phyloP scores from a whole-genome alignment of 2,329 filamentous ascomycete genomes.

The Alternaria dauci region DNA sequence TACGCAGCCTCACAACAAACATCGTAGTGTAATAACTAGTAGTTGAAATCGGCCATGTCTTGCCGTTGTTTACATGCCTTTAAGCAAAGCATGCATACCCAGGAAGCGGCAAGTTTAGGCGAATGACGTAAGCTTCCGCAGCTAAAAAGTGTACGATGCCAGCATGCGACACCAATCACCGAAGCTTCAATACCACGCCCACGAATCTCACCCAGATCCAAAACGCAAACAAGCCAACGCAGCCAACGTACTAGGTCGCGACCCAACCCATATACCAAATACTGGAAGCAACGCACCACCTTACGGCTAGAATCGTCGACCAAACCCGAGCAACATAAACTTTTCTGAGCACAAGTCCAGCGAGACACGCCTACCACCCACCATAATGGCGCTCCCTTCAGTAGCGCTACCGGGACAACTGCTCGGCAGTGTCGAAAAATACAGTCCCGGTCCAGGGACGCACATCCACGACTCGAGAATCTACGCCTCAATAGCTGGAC shows the following conservation, averaged over 20 bases:
- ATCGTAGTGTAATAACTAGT: slow-evolving; percentile 44
- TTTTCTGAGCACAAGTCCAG: background rate
- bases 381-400: slow-evolving; percentile 46
- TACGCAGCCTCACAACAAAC: slow-evolving; percentile 32
- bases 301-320: background rate
- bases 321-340: background rate
- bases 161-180: slow-evolving; percentile 4
- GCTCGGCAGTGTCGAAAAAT: slow-evolving; percentile 73
- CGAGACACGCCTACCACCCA: slow-evolving; percentile 3
- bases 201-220: background rate
- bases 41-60: slow-evolving; percentile 19
- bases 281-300: background rate
- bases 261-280: background rate
- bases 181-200: slow-evolving; percentile 2
- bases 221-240: background rate
- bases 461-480: slow-evolving; percentile 79
- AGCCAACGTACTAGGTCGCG: background rate
- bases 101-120: slow-evolving; percentile 27
- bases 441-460: slow-evolving; percentile 80
- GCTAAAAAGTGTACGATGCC: slow-evolving; percentile 37
- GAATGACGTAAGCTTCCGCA: slow-evolving; percentile 30
- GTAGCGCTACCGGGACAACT: slow-evolving; percentile 82
- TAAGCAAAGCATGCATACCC: background rate
- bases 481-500: slow-evolving; percentile 83
- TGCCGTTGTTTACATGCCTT: slow-evolving; percentile 2